Base-by-base conservation (phyloP, 305 asterid genomes). In the Fraxinus greggii region DNA sequence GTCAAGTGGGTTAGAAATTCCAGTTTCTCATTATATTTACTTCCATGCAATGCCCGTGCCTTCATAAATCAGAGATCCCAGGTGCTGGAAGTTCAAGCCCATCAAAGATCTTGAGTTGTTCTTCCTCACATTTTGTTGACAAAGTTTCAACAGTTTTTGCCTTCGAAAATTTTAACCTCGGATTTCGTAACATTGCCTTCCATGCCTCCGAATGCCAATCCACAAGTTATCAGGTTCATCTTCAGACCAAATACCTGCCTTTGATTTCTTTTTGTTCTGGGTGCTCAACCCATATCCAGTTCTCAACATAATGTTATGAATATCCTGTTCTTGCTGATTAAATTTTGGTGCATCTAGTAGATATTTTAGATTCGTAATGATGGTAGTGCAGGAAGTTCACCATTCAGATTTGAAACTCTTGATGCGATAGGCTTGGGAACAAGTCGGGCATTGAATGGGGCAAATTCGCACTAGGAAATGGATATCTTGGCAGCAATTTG, bases 121-220 rank as follows among this genome's bases (percentile, higher is more conserved):
- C 98, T 77, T 91, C 98, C 82, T 94, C 98, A 98, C 99, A 95
- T 82, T 97, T 85, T 23, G 85, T 80, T 38, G 90, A 88, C 82
- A 95, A 94, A 83, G 90, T 95, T 81, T 91, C 91, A 0, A 91
- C 83, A 7, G 93, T 91, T 89, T 85, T 94, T 84, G 83, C 89
- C 81, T 92, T 92, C 0, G 97, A 92, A 83, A 94, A 86, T 74
- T 78, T 87, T 31, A 87, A 75, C 87, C 84, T 82, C 7, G 87
- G 84, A 83, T 89, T 89, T 81, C 73, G 87, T 61, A 87, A 76
- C 89, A 89, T 89, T 80, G 89, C 84, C 82, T 80, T 38, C 90
- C 92, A 36, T 89, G 83, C 77, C 89, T 89, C 28, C 90, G 85
- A 28, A 89, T 88, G 78, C 90, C 89, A 84, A 89, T 83, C 90